Percentiles rank a stretch among this genome's conserved stretches.
Evolutionary conservation across 345 rosid species (phyloP).

Genomic region (Gossypium herbaceum): DNA sequence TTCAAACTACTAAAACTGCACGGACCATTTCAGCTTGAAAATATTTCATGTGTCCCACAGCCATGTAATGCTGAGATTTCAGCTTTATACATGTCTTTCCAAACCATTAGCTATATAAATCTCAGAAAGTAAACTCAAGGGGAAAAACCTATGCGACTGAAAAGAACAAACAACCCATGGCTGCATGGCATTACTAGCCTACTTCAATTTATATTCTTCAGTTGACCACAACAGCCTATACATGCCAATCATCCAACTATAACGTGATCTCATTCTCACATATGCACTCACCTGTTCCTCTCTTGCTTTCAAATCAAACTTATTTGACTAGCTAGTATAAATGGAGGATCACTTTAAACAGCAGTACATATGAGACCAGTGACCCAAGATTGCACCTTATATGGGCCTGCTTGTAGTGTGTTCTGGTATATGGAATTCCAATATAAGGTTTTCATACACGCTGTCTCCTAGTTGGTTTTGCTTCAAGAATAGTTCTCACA

Average conservation of each 20-base stretch:
- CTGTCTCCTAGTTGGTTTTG: too few species aligned
- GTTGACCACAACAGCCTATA: neutral
- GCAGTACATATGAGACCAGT: neutral
- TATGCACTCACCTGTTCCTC: neutral
- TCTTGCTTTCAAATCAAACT: neutral
- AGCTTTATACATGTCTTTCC: neutral
- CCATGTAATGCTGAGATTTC: neutral
- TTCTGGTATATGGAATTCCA: neutral
- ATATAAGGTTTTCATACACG: neutral
- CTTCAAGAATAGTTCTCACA: neutral
- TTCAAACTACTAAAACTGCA: neutral
- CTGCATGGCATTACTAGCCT: neutral
- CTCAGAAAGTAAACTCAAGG: neutral
- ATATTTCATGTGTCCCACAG: neutral
- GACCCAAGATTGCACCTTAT: neutral
- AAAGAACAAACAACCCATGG: neutral
- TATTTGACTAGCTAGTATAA: neutral
- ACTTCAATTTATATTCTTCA: neutral
- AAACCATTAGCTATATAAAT: neutral
- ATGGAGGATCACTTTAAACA: neutral
- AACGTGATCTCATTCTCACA: neutral
- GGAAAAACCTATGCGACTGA: neutral
- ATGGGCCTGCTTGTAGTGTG: neutral
- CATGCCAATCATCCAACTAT: neutral
- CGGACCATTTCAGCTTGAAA: neutral